These are phyloP conservation scores for Cyclospora cayetanensis DNA, from an alignment of 169 alveolate genomes.

Conservation along the genomic window DNA sequence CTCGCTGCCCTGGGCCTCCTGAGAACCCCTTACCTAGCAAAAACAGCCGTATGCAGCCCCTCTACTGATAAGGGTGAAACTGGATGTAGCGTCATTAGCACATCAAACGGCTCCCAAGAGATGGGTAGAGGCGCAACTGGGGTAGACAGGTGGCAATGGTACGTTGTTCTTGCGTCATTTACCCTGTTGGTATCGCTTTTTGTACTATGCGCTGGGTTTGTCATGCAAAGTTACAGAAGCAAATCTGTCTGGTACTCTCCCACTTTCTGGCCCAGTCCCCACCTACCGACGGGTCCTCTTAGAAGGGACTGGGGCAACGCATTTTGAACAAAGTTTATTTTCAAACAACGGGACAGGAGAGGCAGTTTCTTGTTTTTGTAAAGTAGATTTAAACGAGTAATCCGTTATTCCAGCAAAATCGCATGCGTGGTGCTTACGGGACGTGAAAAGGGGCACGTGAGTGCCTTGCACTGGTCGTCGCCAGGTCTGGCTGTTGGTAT, in stretches of 20 bases:
- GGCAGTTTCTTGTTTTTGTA: too few relatives aligned
- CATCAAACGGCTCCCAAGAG: background rate
- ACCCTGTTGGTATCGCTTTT: background rate
- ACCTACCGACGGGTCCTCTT: constrained; percentile 42
- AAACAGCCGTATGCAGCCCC: background rate
- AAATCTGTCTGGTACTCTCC: constrained; percentile 51
- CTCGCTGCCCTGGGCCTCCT: constrained; percentile 12
- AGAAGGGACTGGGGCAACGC: constrained; percentile 51
- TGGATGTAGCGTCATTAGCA: too few relatives aligned
- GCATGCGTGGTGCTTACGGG: too few relatives aligned
- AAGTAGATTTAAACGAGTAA: too few relatives aligned
- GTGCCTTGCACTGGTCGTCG: too few relatives aligned
- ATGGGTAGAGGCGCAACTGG: too few relatives aligned
- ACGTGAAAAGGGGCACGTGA: too few relatives aligned
- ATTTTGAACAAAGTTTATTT: constrained; percentile 23
- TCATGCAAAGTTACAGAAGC: constrained; percentile 37
- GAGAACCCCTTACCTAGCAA: background rate
- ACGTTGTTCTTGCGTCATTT: background rate
- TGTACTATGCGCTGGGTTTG: constrained; percentile 61
- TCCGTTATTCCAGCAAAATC: too few relatives aligned
- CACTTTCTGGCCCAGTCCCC: constrained; percentile 26
- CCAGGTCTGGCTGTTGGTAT: too few relatives aligned
- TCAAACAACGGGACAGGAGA: too few relatives aligned
- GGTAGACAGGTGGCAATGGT: constrained; percentile 1
- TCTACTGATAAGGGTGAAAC: background rate